phyloP scores from a whole-genome alignment of 345 rosid genomes.

The Balakata baccata region DNA sequence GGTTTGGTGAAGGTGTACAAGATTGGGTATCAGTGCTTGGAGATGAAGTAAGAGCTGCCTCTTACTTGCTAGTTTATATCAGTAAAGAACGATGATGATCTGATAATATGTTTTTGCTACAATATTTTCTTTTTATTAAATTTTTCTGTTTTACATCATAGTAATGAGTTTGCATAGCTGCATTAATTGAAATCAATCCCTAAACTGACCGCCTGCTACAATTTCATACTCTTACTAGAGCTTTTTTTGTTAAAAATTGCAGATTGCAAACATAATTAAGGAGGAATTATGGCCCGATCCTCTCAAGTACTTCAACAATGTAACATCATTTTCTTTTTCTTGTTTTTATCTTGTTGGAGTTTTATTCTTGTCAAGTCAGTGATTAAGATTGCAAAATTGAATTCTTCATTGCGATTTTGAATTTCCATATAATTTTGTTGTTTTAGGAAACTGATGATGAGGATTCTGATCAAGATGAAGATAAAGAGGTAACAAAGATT shows the following conservation, averaged over 20 bases:
- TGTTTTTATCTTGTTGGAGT: too few species aligned
- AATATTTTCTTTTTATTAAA: not conserved
- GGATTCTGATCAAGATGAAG: slow-evolving; percentile 10
- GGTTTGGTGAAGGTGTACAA: slow-evolving; percentile 19
- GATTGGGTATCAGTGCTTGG: slow-evolving; percentile 10
- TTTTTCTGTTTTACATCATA: not conserved
- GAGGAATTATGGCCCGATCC: slow-evolving; percentile 34
- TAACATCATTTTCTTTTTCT: not conserved
- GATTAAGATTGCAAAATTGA: too few species aligned
- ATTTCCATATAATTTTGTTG: not conserved
- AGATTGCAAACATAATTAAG: slow-evolving; percentile 29
- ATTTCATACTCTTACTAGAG: not conserved
- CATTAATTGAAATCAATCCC: not conserved
- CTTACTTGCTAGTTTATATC: not conserved
- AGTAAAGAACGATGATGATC: slow-evolving; percentile 4
- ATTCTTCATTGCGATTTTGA: not conserved
- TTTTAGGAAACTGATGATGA: slow-evolving; percentile 22
- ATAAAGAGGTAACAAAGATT: slow-evolving; percentile 20
- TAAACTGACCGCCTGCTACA: not conserved
- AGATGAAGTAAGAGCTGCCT: slow-evolving; percentile 20
- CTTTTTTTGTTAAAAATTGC: slow-evolving; percentile 8
- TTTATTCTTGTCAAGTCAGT: too few species aligned
- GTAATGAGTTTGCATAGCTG: not conserved
- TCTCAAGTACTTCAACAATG: slow-evolving; percentile 24
- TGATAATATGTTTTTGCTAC: too few species aligned